A percentile compares a stretch with the other conserved stretches of the same genome.
phyloP scores from a whole-genome alignment of 1,284 basidiomycete genomes.

The Cutaneotrichosporon mucoides region DNA sequence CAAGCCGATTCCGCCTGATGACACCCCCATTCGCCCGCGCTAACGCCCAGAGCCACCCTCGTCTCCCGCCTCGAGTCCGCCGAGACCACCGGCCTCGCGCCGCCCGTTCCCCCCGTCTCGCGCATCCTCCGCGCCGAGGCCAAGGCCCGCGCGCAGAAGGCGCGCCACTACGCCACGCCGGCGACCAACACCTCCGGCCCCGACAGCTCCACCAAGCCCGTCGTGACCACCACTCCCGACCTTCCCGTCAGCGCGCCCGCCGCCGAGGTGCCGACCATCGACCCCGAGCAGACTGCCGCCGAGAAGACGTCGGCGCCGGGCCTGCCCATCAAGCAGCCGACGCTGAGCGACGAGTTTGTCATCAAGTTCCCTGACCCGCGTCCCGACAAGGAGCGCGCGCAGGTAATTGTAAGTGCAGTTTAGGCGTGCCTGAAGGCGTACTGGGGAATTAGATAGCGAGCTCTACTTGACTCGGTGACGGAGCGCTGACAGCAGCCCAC shows the following conservation, averaged over 20 bases:
- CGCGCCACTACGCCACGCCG: constrained; percentile 17
- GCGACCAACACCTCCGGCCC: constrained; percentile 23
- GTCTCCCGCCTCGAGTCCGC: constrained; percentile 35
- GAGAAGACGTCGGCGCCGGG: constrained; percentile 35
- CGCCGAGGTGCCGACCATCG: constrained; percentile 2
- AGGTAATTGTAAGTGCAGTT: constrained; percentile 31
- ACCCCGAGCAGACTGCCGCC: constrained; percentile 15
- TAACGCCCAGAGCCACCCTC: constrained; percentile 30
- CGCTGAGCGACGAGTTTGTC: not conserved
- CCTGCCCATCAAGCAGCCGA: constrained; percentile 22
- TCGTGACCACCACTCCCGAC: constrained; percentile 10
- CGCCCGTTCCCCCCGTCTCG: constrained; percentile 31
- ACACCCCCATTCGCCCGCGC: too few species aligned
- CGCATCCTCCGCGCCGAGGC: constrained; percentile 5
- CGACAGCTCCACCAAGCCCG: constrained; percentile 20
- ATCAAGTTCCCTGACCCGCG: constrained; percentile 21
- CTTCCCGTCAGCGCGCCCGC: constrained; percentile 3
- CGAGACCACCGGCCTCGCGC: constrained; percentile 35
- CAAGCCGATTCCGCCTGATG: too few species aligned
- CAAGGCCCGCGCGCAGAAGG: constrained; percentile 4
- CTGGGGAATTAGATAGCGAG: too few species aligned
- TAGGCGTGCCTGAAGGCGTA: too few species aligned
- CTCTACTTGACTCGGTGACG: too few species aligned
- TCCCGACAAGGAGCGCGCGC: constrained; percentile 18
- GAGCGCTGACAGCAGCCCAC: constrained; percentile 36